phyloP scores from a whole-genome alignment of 371 early-diverging fungal genomes.

The Amoeboaphelidium occidentale region DNA sequence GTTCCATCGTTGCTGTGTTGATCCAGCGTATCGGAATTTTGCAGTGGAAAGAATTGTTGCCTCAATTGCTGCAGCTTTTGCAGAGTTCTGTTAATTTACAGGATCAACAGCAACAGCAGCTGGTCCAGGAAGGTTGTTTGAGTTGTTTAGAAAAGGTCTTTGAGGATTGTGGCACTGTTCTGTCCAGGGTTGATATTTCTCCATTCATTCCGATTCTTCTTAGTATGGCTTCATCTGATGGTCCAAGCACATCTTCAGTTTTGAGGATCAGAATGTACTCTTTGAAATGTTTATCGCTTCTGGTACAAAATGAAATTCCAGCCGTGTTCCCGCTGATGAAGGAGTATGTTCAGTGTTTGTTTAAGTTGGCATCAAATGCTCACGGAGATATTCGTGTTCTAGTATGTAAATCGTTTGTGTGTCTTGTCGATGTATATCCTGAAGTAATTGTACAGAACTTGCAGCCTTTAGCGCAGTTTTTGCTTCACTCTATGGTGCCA shows the following conservation, averaged over 20 bases:
- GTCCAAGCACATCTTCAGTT: neutral
- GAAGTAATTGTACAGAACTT: slow-evolving; percentile 57
- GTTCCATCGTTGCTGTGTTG: slow-evolving; percentile 63
- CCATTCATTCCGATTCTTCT: neutral
- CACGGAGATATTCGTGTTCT: slow-evolving; percentile 52
- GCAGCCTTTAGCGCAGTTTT: slow-evolving; percentile 59
- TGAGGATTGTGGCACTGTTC: neutral
- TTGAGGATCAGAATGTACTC: neutral
- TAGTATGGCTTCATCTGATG: neutral
- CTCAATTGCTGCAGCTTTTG: slow-evolving; percentile 40
- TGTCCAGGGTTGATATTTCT: neutral
- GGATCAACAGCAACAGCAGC: no score
- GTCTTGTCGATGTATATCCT: slow-evolving; percentile 53
- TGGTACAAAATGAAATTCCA: slow-evolving; percentile 38
- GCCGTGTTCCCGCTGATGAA: slow-evolving; percentile 41
- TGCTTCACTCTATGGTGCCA: slow-evolving; percentile 77
- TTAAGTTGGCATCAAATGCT: slow-evolving; percentile 48
- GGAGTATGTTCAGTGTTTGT: slow-evolving; percentile 48
- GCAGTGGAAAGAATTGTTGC: slow-evolving; percentile 55
- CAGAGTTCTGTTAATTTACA: slow-evolving; percentile 19
- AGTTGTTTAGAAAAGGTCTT: slow-evolving; percentile 37
- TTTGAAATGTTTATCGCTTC: slow-evolving; percentile 21
- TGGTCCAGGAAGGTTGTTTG: neutral
- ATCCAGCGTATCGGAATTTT: slow-evolving; percentile 26
- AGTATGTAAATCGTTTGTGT: slow-evolving; percentile 77